Evolutionary conservation across 257 asterid genomes (phyloP).

Genomic region (Coffea canephora): DNA sequence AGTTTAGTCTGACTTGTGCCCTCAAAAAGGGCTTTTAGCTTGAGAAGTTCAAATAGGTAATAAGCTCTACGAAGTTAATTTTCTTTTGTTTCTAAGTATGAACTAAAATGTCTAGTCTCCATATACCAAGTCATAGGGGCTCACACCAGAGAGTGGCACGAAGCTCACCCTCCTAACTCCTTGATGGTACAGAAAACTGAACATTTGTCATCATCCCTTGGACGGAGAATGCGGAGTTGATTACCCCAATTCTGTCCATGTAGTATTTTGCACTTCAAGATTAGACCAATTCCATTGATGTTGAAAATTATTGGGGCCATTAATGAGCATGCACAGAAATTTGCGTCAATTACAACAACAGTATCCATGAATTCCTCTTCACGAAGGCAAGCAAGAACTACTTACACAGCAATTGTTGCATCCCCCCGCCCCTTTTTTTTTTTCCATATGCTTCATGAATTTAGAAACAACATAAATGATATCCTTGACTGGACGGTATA

Average conservation of each 20-base stretch:
- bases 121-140: slow-evolving; percentile 11
- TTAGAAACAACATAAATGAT: no score
- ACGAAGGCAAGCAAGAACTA: neutral
- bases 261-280: slow-evolving; percentile 25
- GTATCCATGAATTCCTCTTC: neutral
- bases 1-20: neutral
- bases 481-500: neutral
- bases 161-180: slow-evolving; percentile 18
- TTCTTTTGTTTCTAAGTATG: neutral
- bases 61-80: neutral
- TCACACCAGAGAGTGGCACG: slow-evolving; percentile 3
- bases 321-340: slow-evolving; percentile 13
- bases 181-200: slow-evolving; percentile 18
- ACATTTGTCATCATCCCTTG: slow-evolving; percentile 19
- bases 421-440: neutral
- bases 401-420: neutral
- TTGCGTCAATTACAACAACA: neutral
- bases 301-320: slow-evolving; percentile 14
- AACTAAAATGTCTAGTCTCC: neutral
- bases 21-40: neutral
- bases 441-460: neutral
- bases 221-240: slow-evolving; percentile 30
- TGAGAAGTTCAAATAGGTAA: neutral
- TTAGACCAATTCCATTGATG: slow-evolving; percentile 27
- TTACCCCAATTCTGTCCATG: slow-evolving; percentile 28